phyloP scores from a whole-genome alignment of 768 basidiomycete genomes.

The Pholiota conissans region DNA sequence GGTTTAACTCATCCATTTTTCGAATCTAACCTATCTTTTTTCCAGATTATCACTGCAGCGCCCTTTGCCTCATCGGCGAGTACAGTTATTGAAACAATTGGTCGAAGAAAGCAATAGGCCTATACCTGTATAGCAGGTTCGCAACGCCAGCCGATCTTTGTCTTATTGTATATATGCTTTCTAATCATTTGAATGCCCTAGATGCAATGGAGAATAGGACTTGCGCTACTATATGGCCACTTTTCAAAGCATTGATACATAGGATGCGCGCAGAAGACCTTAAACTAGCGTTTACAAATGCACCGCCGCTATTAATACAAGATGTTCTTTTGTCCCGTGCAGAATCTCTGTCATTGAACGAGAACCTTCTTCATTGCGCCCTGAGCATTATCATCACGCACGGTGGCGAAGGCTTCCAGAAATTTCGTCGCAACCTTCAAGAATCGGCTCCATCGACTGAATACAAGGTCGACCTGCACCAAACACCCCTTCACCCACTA shows the following conservation, averaged over 20 bases:
- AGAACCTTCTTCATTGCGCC: slow-evolving; percentile 22
- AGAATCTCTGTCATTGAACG: slow-evolving; percentile 16
- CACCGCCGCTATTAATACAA: slow-evolving; percentile 21
- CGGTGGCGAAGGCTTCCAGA: slow-evolving; percentile 27
- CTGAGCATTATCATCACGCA: slow-evolving; percentile 28
- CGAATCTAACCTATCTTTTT: too few species aligned
- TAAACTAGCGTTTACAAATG: slow-evolving; percentile 16
- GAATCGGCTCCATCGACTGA: slow-evolving; percentile 16
- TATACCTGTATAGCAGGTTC: slow-evolving; percentile 34
- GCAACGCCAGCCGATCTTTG: slow-evolving; percentile 28
- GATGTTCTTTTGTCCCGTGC: slow-evolving; percentile 25
- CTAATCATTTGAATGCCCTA: too few species aligned
- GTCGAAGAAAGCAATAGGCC: slow-evolving; percentile 20
- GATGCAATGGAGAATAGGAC: slow-evolving; percentile 37
- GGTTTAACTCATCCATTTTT: too few species aligned
- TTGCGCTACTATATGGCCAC: slow-evolving; percentile 30
- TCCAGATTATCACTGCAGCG: too few species aligned
- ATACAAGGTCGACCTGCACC: slow-evolving; percentile 20
- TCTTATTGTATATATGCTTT: slow-evolving; percentile 27
- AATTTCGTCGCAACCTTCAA: slow-evolving; percentile 20
- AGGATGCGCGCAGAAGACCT: slow-evolving; percentile 25
- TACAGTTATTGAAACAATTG: slow-evolving; percentile 32
- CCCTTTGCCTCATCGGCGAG: slow-evolving; percentile 18
- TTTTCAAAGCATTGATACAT: slow-evolving; percentile 23
- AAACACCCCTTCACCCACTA: slow-evolving; percentile 23